Evolutionary conservation across 2,329 filamentous ascomycete species (phyloP).

Genomic region (Esteya vermicola): DNA sequence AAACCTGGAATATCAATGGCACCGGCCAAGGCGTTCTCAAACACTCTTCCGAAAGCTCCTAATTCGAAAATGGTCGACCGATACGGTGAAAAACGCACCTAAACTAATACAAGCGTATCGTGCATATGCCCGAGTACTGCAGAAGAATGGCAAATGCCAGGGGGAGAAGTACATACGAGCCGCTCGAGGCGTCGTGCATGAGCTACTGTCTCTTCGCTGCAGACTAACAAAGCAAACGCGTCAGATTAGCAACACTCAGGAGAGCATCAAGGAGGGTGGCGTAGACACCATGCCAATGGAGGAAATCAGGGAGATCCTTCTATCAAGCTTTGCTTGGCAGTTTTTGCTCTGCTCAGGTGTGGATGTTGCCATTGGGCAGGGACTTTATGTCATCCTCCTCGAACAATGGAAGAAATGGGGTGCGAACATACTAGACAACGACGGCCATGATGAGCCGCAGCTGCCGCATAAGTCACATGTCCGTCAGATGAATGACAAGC

Average conservation of each 20-base stretch:
- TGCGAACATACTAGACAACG: background rate
- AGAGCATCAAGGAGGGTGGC: background rate
- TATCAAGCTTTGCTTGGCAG: background rate
- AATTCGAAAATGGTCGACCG: background rate
- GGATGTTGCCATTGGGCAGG: background rate
- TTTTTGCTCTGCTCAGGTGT: background rate
- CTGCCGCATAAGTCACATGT: too few species aligned
- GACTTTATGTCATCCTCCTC: background rate
- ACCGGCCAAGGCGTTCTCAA: too few species aligned
- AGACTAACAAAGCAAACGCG: background rate
- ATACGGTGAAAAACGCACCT: background rate
- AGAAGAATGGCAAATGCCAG: background rate
- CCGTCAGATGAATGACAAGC: too few species aligned
- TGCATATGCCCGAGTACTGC: background rate
- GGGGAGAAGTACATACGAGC: background rate
- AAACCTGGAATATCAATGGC: too few species aligned
- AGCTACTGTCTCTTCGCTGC: background rate
- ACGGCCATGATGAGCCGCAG: too few species aligned
- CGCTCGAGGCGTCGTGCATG: background rate
- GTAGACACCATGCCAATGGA: background rate
- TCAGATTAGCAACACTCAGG: background rate
- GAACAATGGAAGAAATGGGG: background rate
- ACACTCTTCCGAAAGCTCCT: background rate
- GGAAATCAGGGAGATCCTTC: background rate
- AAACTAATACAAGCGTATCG: background rate